phyloP scores from a whole-genome alignment of 768 basidiomycete genomes.

The Pisolithus albus region DNA sequence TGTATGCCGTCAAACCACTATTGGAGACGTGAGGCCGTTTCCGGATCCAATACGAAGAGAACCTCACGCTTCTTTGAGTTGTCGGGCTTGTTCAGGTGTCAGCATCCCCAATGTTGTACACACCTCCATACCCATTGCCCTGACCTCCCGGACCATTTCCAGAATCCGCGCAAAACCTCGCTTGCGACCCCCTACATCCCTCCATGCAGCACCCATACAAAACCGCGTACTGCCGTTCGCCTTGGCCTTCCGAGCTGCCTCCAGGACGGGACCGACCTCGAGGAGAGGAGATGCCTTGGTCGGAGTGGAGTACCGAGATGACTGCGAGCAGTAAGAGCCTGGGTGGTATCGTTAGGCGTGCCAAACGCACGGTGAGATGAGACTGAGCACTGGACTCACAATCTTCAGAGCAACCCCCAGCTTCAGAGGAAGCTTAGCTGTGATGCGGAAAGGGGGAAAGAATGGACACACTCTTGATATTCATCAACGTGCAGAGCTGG shows the following conservation, averaged over 20 bases:
- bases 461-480: slow-evolving; percentile 80
- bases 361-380: not conserved
- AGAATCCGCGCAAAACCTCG: slow-evolving; percentile 91
- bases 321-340: slow-evolving; percentile 98
- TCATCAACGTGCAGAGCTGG: slow-evolving; percentile 96
- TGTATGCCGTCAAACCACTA: slow-evolving; percentile 93
- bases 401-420: slow-evolving; percentile 93
- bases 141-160: slow-evolving; percentile 83
- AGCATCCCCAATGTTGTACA: slow-evolving; percentile 99
- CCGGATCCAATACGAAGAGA: not conserved
- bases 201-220: slow-evolving; percentile 99
- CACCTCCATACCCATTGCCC: slow-evolving; percentile 98
- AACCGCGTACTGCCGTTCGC: slow-evolving; percentile 95
- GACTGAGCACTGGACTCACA: slow-evolving; percentile 46
- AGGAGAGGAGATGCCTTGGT: slow-evolving; percentile 85
- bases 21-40: not conserved
- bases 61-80: slow-evolving; percentile 86
- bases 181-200: slow-evolving; percentile 88
- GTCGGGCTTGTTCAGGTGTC: slow-evolving; percentile 83
- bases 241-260: slow-evolving; percentile 89
- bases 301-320: slow-evolving; percentile 83
- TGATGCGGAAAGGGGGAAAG: slow-evolving; percentile 17
- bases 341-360: slow-evolving; percentile 5
- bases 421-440: slow-evolving; percentile 33
- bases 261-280: slow-evolving; percentile 86